phyloP scores from a whole-genome alignment of 2,329 filamentous ascomycete species.

The Penicillium sp. region DNA sequence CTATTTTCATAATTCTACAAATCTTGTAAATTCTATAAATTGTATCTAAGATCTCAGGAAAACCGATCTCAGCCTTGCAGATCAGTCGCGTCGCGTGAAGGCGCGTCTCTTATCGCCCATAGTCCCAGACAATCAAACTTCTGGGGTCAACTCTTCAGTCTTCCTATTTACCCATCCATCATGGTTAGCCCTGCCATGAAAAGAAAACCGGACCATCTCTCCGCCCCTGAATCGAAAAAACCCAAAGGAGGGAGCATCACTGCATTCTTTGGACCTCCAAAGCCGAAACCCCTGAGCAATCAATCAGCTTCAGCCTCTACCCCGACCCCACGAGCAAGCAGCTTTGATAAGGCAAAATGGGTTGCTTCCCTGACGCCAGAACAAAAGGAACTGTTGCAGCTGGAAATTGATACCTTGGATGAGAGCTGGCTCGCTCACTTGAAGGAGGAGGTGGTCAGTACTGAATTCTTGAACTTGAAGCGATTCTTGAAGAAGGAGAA shows the following conservation, averaged over 20 bases:
- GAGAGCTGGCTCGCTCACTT: slow-evolving; percentile 87
- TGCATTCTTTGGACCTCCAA: slow-evolving; percentile 79
- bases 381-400: slow-evolving; percentile 74
- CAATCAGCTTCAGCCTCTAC: slow-evolving; percentile 25
- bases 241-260: slow-evolving; percentile 73
- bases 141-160: background rate
- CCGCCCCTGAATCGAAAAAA: slow-evolving; percentile 61
- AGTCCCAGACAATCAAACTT: background rate
- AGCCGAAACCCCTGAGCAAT: slow-evolving; percentile 41
- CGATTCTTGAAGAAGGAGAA: slow-evolving; percentile 79
- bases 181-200: slow-evolving; percentile 52
- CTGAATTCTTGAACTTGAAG: slow-evolving; percentile 85
- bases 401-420: slow-evolving; percentile 90
- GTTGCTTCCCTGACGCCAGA: slow-evolving; percentile 73
- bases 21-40: background rate
- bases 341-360: slow-evolving; percentile 91
- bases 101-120: slow-evolving; percentile 12
- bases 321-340: slow-evolving; percentile 34
- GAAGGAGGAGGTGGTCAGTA: slow-evolving; percentile 77
- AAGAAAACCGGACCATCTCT: slow-evolving; percentile 59
- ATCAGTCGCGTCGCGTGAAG: slow-evolving; percentile 14
- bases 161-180: slow-evolving; percentile 1
- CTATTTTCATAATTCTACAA: background rate
- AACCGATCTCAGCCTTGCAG: background rate
- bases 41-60: background rate